Evolutionary conservation across 1,284 basidiomycete genomes (phyloP).

Genomic region (Microbotryum saponariae): DNA sequence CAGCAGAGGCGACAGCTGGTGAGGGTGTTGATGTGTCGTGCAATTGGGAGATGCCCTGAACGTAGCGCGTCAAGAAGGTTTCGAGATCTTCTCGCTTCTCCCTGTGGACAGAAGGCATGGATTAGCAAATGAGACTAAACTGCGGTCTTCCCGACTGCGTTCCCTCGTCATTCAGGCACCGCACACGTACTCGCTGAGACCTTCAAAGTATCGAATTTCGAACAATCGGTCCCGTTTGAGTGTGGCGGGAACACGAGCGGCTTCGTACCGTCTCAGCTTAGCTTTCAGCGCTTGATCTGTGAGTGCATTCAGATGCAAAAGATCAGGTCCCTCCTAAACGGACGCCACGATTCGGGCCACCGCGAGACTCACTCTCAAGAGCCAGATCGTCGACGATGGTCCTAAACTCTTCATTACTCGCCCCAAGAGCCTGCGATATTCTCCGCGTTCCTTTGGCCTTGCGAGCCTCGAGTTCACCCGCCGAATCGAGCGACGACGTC

Average conservation of each 20-base stretch:
- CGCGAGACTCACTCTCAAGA: slow-evolving; percentile 19
- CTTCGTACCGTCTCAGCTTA: slow-evolving; percentile 23
- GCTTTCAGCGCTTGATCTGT: slow-evolving; percentile 22
- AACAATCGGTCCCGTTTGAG: slow-evolving; percentile 26
- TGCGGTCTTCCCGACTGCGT: no score
- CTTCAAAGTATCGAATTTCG: slow-evolving; percentile 27
- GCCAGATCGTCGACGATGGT: slow-evolving; percentile 27
- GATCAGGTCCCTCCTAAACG: not conserved
- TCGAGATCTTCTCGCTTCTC: slow-evolving; percentile 22
- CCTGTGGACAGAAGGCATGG: not conserved
- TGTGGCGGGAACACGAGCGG: slow-evolving; percentile 10
- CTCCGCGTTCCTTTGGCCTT: not conserved
- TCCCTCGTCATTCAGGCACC: no score
- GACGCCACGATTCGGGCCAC: not conserved
- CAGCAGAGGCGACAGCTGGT: not conserved
- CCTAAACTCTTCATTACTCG: slow-evolving; percentile 6
- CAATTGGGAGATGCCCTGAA: slow-evolving; percentile 4
- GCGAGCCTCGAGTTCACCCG: not conserved
- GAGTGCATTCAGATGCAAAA: no score
- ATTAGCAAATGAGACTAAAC: no score
- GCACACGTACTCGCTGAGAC: slow-evolving; percentile 1
- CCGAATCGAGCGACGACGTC: no score
- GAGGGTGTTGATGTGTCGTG: not conserved
- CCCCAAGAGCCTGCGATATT: not conserved
- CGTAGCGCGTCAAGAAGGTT: slow-evolving; percentile 20